Base-by-base conservation (phyloP, 1,284 basidiomycete genomes). In the Tylopilus sp. region DNA sequence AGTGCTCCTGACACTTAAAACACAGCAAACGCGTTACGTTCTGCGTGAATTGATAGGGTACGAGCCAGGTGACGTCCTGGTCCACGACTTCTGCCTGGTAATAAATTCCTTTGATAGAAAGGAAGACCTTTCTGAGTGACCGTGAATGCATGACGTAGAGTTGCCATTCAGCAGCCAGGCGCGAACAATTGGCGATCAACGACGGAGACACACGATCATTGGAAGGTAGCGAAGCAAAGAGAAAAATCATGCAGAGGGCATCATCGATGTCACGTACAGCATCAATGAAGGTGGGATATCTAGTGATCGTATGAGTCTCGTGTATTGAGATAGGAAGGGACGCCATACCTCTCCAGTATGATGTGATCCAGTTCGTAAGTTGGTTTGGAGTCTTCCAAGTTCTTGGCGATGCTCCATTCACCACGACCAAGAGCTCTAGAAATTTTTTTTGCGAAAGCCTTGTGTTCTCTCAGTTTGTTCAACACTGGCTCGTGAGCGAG, bases 41-140 rank as follows among this genome's bases (percentile, higher is more conserved):
- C 74, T 99, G 96, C 4, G 94, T 95, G 71, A 99, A 99, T 65
- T 94, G 91, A 71, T 97, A 99, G 1, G 95, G 94, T 20, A 98
- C 92, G 26, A 99, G 82, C 96, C 96, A 99, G 44, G 94, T 94
- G 45, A 97, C 80, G 29, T 79, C 85, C 71, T 99, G 91, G 58
- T 93, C 94, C 75, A 91, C 83, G 28, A 98, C 81, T 66, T 96
- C 91, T 12, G 92, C 94, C 72, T 99, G 95, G 72, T 96, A 98
- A 72, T 99, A 99, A 52, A 99, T 84, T 41, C 96, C 96, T 73
- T 99, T 99, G 72, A 99, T 97, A 45, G 93, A 95, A 51, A 99
- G 77, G 74, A 99, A 99, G 29, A 89, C 83, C 72, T 97, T 97
- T 53, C 89, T 83, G 36, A 99, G 77, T 9, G 88, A 80, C 59